Base-by-base conservation (phyloP, 2,329 filamentous ascomycete species). In the Neoarthrinium moseri region DNA sequence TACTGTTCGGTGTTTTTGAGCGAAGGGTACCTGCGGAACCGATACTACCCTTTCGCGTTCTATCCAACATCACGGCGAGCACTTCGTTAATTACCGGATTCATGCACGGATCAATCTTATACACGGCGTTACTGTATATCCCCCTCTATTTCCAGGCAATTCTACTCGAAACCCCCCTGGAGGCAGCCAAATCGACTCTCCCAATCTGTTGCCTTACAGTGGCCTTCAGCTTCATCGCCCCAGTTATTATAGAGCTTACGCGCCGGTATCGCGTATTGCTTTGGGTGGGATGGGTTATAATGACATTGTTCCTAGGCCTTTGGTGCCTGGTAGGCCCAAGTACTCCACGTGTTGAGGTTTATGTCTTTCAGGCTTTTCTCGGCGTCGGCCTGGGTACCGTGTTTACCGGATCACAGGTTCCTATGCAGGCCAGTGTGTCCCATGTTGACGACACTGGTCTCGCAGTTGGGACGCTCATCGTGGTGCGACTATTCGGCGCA, bases 121-220 rank as follows among this genome's bases (percentile, higher is more conserved):
- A 56, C 47, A 45, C 57, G 1, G 44, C 64, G 7, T 34, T 65
- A 7, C 53, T 52, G n/a, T 67, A 66, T 45, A 20, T 67, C 2
- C 66, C 66, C 0, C 40, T 67, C 0, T 61, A 62, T 30, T 68
- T 58, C 48, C 63, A 69, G 44, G 58, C 66, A 6, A 59, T 68
- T 2, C 41, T 51, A 18, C 52, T 61, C 17, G 43, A 67, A 18
- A 52, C 58, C 0, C 52, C 61, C 0, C 38, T 68, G 2, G 21
- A 46, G 13, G 54, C 65, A 2, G 62, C 59, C 10, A 50, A 65
- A 1, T 53, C 53, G 4, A 23, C 64, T 6, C 37, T 63, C n/a
- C 64, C 60, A n/a, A 49, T 55, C 13, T 35, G 36, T 18, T 55
- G 50, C 5, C 47, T 56, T 8, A 46, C 57, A 6, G 48, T 47